Evolutionary conservation across 2,329 filamentous ascomycete species (phyloP).

Genomic region (Chrysoporthe deuterocubensis): DNA sequence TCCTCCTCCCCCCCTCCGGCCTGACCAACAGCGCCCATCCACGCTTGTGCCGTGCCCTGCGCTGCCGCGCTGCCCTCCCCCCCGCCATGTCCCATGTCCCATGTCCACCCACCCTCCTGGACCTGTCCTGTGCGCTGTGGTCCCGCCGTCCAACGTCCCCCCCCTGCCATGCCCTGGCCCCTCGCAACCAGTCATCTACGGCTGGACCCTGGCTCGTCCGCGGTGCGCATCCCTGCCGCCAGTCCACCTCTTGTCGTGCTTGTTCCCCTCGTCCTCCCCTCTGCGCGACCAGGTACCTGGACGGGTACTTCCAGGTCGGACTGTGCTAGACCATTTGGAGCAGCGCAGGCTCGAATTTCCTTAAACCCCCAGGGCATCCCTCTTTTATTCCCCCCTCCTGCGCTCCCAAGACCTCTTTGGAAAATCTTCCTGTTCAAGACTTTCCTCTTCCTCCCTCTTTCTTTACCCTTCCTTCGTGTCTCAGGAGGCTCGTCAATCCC

Average conservation of each 20-base stretch:
- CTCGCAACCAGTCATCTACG: slow-evolving; percentile 25
- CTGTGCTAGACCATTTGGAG: slow-evolving; percentile 27
- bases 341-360: slow-evolving; percentile 38
- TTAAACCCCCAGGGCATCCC: slow-evolving; percentile 45
- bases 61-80: background rate
- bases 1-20: background rate
- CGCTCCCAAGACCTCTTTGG: slow-evolving; percentile 39
- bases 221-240: slow-evolving; percentile 24
- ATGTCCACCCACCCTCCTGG: slow-evolving; percentile 16
- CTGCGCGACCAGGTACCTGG: slow-evolving; percentile 25
- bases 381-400: slow-evolving; percentile 39
- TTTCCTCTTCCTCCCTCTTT: slow-evolving; percentile 45
- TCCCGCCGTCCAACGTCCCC: slow-evolving; percentile 26
- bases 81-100: background rate
- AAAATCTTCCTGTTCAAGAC: slow-evolving; percentile 47
- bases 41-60: background rate
- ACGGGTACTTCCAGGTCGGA: slow-evolving; percentile 23
- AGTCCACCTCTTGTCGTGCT: slow-evolving; percentile 17
- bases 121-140: slow-evolving; percentile 24
- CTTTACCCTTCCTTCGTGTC: slow-evolving; percentile 38
- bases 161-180: slow-evolving; percentile 11
- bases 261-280: slow-evolving; percentile 17
- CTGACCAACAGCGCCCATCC: slow-evolving; percentile 9
- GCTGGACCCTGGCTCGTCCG: slow-evolving; percentile 29
- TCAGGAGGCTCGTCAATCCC: slow-evolving; percentile 39